A percentile compares a stretch with the other conserved stretches of the same genome.
These are phyloP conservation scores for Sanghuangporus baumii DNA, from an alignment of 1,284 basidiomycete species.

Conservation along the genomic window DNA sequence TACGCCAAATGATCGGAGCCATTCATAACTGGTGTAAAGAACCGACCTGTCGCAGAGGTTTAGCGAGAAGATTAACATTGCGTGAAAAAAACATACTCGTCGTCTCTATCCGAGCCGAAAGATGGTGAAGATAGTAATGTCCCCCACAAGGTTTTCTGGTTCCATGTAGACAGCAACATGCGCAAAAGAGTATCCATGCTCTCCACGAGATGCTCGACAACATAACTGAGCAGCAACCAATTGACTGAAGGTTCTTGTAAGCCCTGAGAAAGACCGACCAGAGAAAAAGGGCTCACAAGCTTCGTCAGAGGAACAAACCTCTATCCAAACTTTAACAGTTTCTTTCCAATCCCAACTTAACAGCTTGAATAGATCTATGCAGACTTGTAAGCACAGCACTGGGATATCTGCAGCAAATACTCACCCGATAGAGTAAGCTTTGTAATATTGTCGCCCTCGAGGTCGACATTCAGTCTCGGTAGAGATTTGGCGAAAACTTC, in stretches of 20 bases:
- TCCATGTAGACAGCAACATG: constrained; percentile 29
- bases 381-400: neutral
- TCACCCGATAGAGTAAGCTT: constrained; percentile 42
- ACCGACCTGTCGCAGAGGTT: neutral
- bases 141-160: neutral
- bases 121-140: constrained; percentile 19
- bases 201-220: constrained; percentile 36
- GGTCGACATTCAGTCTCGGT: constrained; percentile 40
- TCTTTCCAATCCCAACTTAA: constrained; percentile 43
- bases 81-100: constrained; percentile 23
- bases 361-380: constrained; percentile 41
- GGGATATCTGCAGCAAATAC: constrained; percentile 12
- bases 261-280: neutral
- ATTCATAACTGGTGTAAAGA: neutral
- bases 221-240: constrained; percentile 49
- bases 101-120: constrained; percentile 20
- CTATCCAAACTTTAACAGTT: constrained; percentile 49
- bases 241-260: constrained; percentile 37
- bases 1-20: constrained; percentile 4
- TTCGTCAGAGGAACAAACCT: constrained; percentile 42
- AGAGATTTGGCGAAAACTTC: constrained; percentile 42
- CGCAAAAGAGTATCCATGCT: constrained; percentile 36
- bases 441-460: constrained; percentile 49
- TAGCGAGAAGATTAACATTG: neutral
- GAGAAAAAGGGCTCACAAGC: constrained; percentile 38